phyloP scores from a whole-genome alignment of 2,329 filamentous ascomycete genomes.

The Diaporthe ampelina region DNA sequence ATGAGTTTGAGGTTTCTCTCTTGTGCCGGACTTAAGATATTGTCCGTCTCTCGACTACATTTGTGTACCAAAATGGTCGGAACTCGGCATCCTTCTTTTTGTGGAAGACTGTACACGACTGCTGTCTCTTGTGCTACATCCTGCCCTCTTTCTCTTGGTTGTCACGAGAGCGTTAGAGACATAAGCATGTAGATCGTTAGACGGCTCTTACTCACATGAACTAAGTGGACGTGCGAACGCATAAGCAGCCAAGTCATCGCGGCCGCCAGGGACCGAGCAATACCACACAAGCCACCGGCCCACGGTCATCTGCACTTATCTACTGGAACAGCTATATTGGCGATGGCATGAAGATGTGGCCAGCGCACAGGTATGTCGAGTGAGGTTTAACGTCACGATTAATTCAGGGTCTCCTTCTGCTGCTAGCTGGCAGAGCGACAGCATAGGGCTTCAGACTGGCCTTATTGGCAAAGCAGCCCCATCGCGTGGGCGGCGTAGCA shows the following conservation, averaged over 20 bases:
- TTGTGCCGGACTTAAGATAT: not conserved
- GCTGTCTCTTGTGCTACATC: not conserved
- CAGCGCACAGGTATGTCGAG: not conserved
- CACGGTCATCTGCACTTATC: not conserved
- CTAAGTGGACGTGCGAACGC: not conserved
- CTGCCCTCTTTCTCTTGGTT: too few relatives aligned
- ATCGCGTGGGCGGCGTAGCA: not conserved
- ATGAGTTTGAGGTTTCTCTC: not conserved
- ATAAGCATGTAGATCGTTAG: too few relatives aligned
- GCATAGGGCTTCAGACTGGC: not conserved
- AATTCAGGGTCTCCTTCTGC: not conserved
- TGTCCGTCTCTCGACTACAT: not conserved
- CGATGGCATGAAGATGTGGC: too few relatives aligned
- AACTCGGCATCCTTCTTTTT: not conserved
- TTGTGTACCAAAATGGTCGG: not conserved
- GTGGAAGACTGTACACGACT: not conserved
- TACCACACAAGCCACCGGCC: not conserved
- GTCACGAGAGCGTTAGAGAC: not conserved
- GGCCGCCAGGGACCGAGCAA: not conserved
- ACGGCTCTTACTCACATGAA: not conserved
- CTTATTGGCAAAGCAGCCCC: not conserved
- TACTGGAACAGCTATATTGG: not conserved
- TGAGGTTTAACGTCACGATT: not conserved
- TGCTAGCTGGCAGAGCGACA: not conserved
- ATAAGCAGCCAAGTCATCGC: not conserved